Conservation (phyloP, 73 alveolate species). For the Paramecium bursaria region DNA sequence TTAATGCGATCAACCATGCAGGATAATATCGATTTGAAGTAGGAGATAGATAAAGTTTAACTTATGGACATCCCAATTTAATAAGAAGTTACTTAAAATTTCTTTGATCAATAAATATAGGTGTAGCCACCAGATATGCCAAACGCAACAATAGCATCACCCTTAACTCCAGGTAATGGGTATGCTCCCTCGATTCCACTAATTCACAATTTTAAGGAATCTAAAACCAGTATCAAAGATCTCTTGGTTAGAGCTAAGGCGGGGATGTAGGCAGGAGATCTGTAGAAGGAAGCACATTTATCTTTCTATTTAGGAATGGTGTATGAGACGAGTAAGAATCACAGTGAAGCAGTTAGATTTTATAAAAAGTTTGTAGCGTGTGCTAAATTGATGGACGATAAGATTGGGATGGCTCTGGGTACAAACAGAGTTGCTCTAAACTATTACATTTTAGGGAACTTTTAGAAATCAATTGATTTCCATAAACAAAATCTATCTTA, state of each 20-base stretch:
- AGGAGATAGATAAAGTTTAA: constrained; percentile 44
- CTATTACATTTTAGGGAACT: constrained; percentile 89
- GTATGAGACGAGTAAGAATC: constrained; percentile 94
- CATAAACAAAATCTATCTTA: constrained; percentile 91
- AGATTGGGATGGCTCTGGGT: constrained; percentile 97
- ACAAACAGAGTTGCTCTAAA: constrained; percentile 96
- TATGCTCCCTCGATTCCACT: constrained; percentile 99
- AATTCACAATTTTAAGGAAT: constrained; percentile 76
- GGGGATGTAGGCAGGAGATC: constrained; percentile 97
- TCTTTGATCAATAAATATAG: constrained; percentile 95
- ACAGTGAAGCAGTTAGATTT: constrained; percentile 87
- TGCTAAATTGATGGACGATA: constrained; percentile 97
- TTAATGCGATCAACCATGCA: constrained; percentile 35
- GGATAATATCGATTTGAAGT: constrained; percentile 43
- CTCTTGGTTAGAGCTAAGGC: constrained; percentile 96
- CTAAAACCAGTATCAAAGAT: constrained; percentile 87
- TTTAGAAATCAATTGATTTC: constrained; percentile 90
- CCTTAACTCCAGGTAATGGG: constrained; percentile 94
- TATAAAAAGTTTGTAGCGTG: constrained; percentile 96
- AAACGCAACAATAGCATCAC: constrained; percentile 94
- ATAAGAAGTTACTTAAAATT: constrained; percentile 68
- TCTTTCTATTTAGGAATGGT: constrained; percentile 95
- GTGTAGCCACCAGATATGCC: constrained; percentile 98
- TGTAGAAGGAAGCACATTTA: constrained; percentile 98
- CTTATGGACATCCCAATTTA: constrained; percentile 55